Base-by-base conservation (phyloP, 2,329 filamentous ascomycete genomes). In the Exophiala bonariae region DNA sequence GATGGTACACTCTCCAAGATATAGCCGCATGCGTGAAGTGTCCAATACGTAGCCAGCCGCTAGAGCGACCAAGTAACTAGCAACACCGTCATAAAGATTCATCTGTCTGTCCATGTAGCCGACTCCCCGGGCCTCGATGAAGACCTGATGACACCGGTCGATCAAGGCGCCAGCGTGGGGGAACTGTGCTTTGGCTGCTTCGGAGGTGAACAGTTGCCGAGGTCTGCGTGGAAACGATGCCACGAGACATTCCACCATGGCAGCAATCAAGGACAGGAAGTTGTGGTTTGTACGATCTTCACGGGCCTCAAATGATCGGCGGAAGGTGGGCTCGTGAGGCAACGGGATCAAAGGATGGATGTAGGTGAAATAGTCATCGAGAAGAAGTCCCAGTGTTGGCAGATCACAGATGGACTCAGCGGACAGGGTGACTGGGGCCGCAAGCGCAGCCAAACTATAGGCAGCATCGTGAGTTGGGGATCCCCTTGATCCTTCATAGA, bases 381-480 rank as follows among this genome's bases (percentile, higher is more conserved):
- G 50, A 3, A 75, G 57, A 5, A 69, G 56, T 41, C 66, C 62
- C 33, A 74, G 55, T 0, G 69, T 69, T 11, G 62, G 54, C 16
- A 72, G 41, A 3, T 70, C 64, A 50, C 71, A 74, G 37, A 75
- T 75, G 3, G 69, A 65, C 54, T 75, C 72, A 42, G 66, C 77
- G 3, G 79, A 80, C 8, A 78, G 64, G 33, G 71, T 67, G 16
- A 61, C 61, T 14, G 74, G 67, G 4, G 70, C 66, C 50, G 73
- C 68, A 32, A 78, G 70, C 38, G 75, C 70, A 22, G 75, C 73
- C 17, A 79, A 68, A 23, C 75, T 75, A 47, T 78, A 75, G 26
- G 75, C 75, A 33, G 75, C 75, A 58, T 77, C 57, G 17, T 54
- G 71, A 10, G 75, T 78, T 14, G 76, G 75, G 4, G 76, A 79